A percentile compares a stretch with the other conserved stretches of the same genome.
These are phyloP conservation scores for Lophiotrema nucula DNA, from an alignment of 495 filamentous ascomycete genomes.

Conservation along the genomic window DNA sequence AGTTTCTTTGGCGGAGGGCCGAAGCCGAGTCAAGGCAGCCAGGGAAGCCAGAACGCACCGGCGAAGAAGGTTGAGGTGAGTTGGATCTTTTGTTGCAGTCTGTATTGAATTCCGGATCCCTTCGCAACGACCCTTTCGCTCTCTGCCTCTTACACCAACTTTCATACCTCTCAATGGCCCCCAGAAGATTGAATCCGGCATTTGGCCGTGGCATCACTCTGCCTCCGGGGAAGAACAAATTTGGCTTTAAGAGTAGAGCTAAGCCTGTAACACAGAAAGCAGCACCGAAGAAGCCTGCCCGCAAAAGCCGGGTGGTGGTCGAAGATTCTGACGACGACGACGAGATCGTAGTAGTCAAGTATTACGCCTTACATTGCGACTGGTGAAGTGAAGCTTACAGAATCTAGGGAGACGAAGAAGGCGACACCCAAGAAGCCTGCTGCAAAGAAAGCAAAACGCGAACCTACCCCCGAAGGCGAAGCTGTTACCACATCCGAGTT, in stretches of 20 bases:
- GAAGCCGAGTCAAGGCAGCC: slow-evolving; percentile 14
- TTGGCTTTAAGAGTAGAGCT: not conserved
- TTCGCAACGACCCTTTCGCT: no score
- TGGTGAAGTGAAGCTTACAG: slow-evolving; percentile 7
- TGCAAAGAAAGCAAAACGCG: slow-evolving; percentile 39
- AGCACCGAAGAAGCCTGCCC: slow-evolving; percentile 19
- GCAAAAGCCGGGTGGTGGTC: slow-evolving; percentile 34
- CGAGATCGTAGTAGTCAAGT: slow-evolving; percentile 25
- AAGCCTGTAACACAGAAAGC: slow-evolving; percentile 3
- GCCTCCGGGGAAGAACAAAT: not conserved
- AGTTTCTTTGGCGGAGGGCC: slow-evolving; percentile 45
- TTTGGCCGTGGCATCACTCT: no score
- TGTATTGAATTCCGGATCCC: no score
- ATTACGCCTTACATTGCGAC: not conserved
- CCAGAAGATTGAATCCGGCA: no score
- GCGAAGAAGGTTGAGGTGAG: slow-evolving; percentile 34
- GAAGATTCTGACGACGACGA: slow-evolving; percentile 38
- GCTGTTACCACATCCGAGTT: slow-evolving; percentile 41
- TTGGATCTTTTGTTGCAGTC: not conserved
- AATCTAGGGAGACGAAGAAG: slow-evolving; percentile 30
- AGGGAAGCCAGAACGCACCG: slow-evolving; percentile 25
- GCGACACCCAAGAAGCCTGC: slow-evolving; percentile 34
- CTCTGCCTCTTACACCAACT: no score
- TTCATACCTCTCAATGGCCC: no score
- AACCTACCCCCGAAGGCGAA: slow-evolving; percentile 31